Percentiles rank a stretch among this genome's conserved stretches.
These are phyloP conservation scores for Metschnikowia koreensis DNA, from an alignment of 805 yeast species.

Conservation along the genomic window DNA sequence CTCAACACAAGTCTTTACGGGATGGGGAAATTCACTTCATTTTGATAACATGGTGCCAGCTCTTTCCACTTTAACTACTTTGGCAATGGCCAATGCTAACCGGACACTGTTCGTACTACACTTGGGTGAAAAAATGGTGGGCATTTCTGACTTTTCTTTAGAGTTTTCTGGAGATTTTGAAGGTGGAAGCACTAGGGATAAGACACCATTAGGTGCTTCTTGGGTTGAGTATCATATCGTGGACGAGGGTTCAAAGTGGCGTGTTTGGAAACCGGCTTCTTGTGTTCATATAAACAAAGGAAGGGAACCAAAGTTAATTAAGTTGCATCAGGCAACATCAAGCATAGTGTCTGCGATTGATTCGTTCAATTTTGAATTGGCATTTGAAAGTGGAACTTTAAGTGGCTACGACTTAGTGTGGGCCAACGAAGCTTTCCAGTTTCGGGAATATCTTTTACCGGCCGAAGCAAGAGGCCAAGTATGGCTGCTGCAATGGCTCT, in stretches of 20 bases:
- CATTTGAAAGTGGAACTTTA: not conserved
- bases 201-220: not conserved
- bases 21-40: not conserved
- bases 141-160: not conserved
- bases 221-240: not conserved
- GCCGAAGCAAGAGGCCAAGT: not conserved
- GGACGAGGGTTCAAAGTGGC: slow-evolving; percentile 1
- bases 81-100: not conserved
- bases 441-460: not conserved
- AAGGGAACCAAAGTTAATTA: not conserved
- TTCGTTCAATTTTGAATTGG: not conserved
- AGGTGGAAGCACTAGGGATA: not conserved
- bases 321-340: not conserved
- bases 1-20: not conserved
- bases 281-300: slow-evolving; percentile 1
- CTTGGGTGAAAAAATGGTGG: not conserved
- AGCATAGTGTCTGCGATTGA: not conserved
- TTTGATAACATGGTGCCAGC: not conserved
- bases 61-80: not conserved
- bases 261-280: slow-evolving; percentile 2
- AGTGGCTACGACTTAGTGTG: not conserved
- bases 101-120: not conserved
- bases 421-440: not conserved
- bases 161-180: not conserved
- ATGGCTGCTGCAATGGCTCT: slow-evolving; percentile 1